Base-by-base conservation (phyloP, 805 yeast genomes). In the Wickerhamiella hasegawae region DNA sequence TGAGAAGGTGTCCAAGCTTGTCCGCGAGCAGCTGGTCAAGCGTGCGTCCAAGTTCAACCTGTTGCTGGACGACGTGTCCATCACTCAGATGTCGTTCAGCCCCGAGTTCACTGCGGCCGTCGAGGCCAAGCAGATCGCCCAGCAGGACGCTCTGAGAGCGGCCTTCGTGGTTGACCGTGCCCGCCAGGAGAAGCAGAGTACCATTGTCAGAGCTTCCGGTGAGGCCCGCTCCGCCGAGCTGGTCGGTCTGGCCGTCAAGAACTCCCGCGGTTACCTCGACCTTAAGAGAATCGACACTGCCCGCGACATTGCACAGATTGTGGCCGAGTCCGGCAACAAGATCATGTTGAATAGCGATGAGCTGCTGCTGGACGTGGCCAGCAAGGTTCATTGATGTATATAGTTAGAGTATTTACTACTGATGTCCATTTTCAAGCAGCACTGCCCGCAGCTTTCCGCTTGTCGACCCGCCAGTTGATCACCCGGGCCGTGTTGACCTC, bases 121-220 rank as follows among this genome's bases (percentile, higher is more conserved):
- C 37, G 98, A 90, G 63, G 94, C 95, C 39, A 90, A 90, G 62
- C 98, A 90, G 65, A 90, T 90, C 60, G 97, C 98, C 20, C 98
- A 90, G 60, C 98, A 90, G 66, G 98, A 90, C 56, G 97, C 98
- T 16, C 96, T 90, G 62, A 76, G 94, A 58, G 97, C 98, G 6
- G 96, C 97, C 1, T 90, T 85, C 48, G 67, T 90, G 29, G 98
- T 90, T 35, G 98, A 90, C 58, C 82, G 84, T 56, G 98, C 98
- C 6, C 74, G 81, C 49, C 98, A 90, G 61, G 97, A 90, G 63
- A 90, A 90, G 58, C 97, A 90, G 61, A 93, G 92, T 55, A 68
- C 83, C 65, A 93, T 90, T 44, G 96, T 90, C 39, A 83, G 79
- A 59, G 97, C 98, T 10, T 81, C 83, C 58, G 98, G 98, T 73